Percentiles rank a stretch among this genome's conserved stretches.
These are phyloP conservation scores for Naganishia sp. DNA, from an alignment of 1,284 basidiomycete genomes.

Conservation along the genomic window DNA sequence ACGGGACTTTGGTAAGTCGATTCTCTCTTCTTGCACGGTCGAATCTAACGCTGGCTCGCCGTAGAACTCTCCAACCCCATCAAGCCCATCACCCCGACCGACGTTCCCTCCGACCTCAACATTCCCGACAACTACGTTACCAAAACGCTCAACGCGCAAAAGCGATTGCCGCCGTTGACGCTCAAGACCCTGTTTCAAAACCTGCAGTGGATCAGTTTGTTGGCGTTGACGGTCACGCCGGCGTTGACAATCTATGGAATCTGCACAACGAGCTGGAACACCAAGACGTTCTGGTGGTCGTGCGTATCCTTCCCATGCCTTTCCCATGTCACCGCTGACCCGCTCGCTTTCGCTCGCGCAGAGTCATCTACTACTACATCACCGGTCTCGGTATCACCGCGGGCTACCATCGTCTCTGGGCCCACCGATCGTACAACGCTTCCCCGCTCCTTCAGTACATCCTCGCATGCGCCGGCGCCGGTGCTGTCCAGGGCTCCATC, in stretches of 20 bases:
- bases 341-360: slow-evolving; percentile 30
- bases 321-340: background rate
- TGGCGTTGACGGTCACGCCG: slow-evolving; percentile 72
- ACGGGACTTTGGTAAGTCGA: slow-evolving; percentile 28
- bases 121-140: slow-evolving; percentile 88
- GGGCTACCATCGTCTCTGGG: slow-evolving; percentile 91
- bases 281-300: slow-evolving; percentile 70
- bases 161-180: slow-evolving; percentile 73
- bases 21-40: too few relatives aligned
- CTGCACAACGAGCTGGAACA: slow-evolving; percentile 62
- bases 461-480: slow-evolving; percentile 75
- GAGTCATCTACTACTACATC: slow-evolving; percentile 76
- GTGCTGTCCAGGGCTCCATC: slow-evolving; percentile 86
- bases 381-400: slow-evolving; percentile 71
- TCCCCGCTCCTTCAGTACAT: slow-evolving; percentile 73
- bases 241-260: slow-evolving; percentile 69
- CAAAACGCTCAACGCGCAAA: slow-evolving; percentile 72
- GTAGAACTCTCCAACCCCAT: background rate
- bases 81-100: slow-evolving; percentile 34
- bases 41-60: too few relatives aligned
- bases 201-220: slow-evolving; percentile 68
- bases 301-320: slow-evolving; percentile 36
- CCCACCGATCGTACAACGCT: slow-evolving; percentile 90
- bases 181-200: slow-evolving; percentile 68
- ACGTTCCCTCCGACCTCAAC: slow-evolving; percentile 63